These are phyloP conservation scores for Actinomortierella ambigua DNA, from an alignment of 371 early-diverging fungal species.

Conservation along the genomic window DNA sequence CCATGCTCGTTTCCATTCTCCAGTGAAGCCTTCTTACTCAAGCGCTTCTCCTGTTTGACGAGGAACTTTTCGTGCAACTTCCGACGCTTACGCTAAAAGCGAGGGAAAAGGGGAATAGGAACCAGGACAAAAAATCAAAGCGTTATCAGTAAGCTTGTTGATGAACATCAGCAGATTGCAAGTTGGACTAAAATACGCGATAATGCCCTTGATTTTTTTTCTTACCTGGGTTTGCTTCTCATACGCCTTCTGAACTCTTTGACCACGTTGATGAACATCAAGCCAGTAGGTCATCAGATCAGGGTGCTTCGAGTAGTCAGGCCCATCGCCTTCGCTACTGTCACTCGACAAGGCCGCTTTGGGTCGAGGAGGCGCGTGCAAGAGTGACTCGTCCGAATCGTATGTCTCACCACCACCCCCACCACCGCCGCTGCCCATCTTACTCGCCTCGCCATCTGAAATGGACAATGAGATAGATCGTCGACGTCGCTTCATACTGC, in stretches of 20 bases:
- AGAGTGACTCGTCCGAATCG: background rate
- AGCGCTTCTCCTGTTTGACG: conserved; percentile 25
- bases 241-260: conserved; percentile 39
- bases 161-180: no score
- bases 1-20: no score
- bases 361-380: background rate
- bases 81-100: conserved; percentile 38
- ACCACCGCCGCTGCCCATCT: background rate
- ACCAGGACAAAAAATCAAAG: no score
- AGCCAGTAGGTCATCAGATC: conserved; percentile 38
- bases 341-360: conserved; percentile 1
- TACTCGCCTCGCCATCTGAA: background rate
- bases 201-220: no score
- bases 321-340: background rate
- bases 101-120: no score
- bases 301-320: conserved; percentile 29
- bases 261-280: conserved; percentile 38
- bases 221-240: conserved; percentile 37
- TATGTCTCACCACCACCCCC: background rate
- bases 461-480: background rate
- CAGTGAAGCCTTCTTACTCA: conserved; percentile 7
- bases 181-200: no score
- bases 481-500: background rate
- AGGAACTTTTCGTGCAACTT: conserved; percentile 39
- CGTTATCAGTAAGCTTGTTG: no score